A percentile compares a stretch with the other conserved stretches of the same genome.
These are phyloP conservation scores for Tulasnella sp. DNA, from an alignment of 768 basidiomycete species.

Conservation along the genomic window DNA sequence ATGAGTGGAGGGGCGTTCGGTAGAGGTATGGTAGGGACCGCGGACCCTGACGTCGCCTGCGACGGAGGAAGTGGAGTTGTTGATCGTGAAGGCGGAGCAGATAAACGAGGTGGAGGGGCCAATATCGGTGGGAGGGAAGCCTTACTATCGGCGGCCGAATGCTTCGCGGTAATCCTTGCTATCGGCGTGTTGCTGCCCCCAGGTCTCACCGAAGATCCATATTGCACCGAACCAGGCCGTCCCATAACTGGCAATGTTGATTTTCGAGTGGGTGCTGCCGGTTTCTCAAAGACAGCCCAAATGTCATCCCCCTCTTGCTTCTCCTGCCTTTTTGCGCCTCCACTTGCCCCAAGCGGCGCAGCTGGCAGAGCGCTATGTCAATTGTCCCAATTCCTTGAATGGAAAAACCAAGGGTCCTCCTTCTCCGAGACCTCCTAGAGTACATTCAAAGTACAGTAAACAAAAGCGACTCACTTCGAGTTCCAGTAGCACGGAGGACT, in stretches of 20 bases:
- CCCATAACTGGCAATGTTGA: not conserved
- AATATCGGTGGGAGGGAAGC: not conserved
- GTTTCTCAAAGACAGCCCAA: conserved; percentile 20
- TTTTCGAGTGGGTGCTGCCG: not conserved
- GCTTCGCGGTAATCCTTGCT: not conserved
- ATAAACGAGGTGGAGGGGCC: conserved; percentile 15
- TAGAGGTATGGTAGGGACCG: conserved; percentile 16
- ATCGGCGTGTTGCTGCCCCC: not conserved
- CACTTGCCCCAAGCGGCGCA: not conserved
- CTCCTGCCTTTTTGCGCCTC: not conserved
- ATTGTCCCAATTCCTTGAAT: too few species aligned
- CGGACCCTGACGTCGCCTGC: conserved; percentile 31
- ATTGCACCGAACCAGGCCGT: not conserved
- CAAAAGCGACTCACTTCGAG: not conserved
- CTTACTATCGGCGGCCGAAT: not conserved
- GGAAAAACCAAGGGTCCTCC: too few species aligned
- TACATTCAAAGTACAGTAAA: too few species aligned
- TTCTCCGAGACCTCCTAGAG: too few species aligned
- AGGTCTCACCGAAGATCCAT: not conserved
- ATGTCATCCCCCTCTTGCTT: conserved; percentile 3
- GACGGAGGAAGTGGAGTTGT: conserved; percentile 25
- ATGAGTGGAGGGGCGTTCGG: conserved; percentile 31
- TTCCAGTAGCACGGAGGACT: too few species aligned
- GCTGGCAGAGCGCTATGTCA: not conserved
- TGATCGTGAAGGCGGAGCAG: conserved; percentile 31